Percentiles rank a stretch among this genome's conserved stretches.
phyloP scores from a whole-genome alignment of 371 early-diverging fungal genomes.

The Chytridiales sp. region DNA sequence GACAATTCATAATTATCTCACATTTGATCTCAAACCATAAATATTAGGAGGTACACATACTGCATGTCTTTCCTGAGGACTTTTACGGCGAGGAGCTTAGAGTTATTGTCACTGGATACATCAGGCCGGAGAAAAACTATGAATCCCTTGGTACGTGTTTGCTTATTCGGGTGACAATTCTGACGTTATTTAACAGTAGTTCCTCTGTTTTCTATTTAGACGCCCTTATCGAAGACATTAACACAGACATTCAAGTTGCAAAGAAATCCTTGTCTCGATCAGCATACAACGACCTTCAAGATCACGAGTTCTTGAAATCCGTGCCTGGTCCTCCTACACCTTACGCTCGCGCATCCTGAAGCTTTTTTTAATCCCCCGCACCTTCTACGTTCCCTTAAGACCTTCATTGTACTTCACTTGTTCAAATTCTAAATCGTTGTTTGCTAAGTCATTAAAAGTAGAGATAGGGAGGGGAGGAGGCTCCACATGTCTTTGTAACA shows the following conservation, averaged over 20 bases:
- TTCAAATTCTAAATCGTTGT: no score
- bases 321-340: no score
- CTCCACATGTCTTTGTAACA: no score
- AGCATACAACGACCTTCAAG: constrained; percentile 35
- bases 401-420: no score
- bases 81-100: constrained; percentile 86
- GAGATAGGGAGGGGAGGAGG: no score
- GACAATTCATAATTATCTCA: not conserved
- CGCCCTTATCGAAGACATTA: constrained; percentile 87
- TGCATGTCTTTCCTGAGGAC: constrained; percentile 80
- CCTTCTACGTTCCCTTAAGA: no score
- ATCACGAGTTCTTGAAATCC: constrained; percentile 19
- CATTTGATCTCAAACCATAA: not conserved
- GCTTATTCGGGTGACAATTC: no score
- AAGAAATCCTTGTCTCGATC: constrained; percentile 65
- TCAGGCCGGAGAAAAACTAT: constrained; percentile 90
- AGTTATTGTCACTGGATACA: constrained; percentile 82
- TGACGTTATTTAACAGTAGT: not conserved
- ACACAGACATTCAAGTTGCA: constrained; percentile 83
- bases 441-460: no score
- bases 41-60: constrained; percentile 88
- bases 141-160: constrained; percentile 72
- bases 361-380: no score
- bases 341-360: no score
- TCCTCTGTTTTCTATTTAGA: constrained; percentile 50